Evolutionary conservation across 257 asterid species (phyloP).

Genomic region (Solanum habrochaites): DNA sequence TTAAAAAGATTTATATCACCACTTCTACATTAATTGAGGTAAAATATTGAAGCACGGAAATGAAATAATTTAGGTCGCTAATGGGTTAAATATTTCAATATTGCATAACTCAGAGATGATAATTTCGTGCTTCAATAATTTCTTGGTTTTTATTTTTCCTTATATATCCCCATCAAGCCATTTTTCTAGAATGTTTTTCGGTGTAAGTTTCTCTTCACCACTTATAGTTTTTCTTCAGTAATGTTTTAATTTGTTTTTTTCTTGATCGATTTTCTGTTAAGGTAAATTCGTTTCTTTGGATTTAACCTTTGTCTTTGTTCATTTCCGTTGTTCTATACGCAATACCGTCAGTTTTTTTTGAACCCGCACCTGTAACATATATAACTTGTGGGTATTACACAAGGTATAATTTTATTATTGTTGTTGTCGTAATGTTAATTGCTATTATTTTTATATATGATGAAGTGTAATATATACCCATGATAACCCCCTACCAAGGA

Average conservation of each 20-base stretch:
- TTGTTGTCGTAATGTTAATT: neutral
- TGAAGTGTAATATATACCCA: neutral
- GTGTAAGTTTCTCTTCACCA: neutral
- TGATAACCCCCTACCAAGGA: neutral
- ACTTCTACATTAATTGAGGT: neutral
- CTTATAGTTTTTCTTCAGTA: neutral
- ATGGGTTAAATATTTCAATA: neutral
- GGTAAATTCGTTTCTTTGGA: no score
- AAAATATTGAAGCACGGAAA: neutral
- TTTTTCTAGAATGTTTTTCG: neutral
- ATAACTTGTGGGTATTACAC: neutral
- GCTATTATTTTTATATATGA: neutral
- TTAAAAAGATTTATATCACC: neutral
- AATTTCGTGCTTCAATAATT: neutral
- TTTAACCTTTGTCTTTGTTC: no score
- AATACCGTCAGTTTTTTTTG: no score
- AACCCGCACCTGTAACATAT: neutral
- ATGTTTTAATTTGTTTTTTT: neutral
- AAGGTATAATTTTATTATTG: neutral
- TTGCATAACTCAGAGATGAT: neutral
- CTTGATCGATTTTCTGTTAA: neutral
- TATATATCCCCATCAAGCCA: neutral
- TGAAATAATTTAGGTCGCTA: neutral
- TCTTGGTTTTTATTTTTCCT: neutral
- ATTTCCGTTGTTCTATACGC: no score